A percentile compares a stretch with the other conserved stretches of the same genome.
Evolutionary conservation across 73 alveolate species (phyloP).

Genomic region (Paramecium tetraurelia): DNA sequence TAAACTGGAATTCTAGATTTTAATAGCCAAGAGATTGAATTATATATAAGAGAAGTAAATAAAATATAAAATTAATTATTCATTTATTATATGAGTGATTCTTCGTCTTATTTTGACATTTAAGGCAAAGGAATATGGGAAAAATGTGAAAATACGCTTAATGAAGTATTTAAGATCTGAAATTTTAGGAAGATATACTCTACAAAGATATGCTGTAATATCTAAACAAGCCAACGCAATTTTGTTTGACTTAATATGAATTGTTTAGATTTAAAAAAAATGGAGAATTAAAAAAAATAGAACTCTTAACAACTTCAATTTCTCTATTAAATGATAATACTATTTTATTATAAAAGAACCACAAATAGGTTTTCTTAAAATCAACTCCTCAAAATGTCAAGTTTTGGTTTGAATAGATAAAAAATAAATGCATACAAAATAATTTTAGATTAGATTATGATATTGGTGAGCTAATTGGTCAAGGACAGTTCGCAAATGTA

Average conservation of each 20-base stretch:
- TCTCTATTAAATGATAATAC: not conserved
- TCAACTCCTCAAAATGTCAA: not conserved
- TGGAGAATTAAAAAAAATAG: not conserved
- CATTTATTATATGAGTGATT: not conserved
- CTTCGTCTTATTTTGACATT: slow-evolving; percentile 16
- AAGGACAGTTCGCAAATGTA: slow-evolving; percentile 43
- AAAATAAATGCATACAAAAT: not conserved
- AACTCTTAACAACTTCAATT: not conserved
- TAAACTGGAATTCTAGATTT: slow-evolving; percentile 62
- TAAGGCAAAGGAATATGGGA: not conserved
- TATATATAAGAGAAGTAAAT: not conserved
- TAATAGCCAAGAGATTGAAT: slow-evolving; percentile 36
- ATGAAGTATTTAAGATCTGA: not conserved
- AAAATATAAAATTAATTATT: not conserved
- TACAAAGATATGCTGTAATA: not conserved
- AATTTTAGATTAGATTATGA: slow-evolving; percentile 20
- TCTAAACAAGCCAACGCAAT: not conserved
- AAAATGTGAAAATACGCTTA: not conserved
- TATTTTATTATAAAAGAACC: not conserved
- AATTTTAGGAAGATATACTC: slow-evolving; percentile 1
- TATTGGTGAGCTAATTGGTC: not conserved
- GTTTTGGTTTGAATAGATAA: not conserved
- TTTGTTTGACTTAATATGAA: not conserved
- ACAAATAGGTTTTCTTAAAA: not conserved
- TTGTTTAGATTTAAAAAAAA: not conserved